Percentiles rank a stretch among this genome's conserved stretches.
These are phyloP conservation scores for Aegilops speltoides DNA, from an alignment of 176 grass and related monocot genomes.

Conservation along the genomic window DNA sequence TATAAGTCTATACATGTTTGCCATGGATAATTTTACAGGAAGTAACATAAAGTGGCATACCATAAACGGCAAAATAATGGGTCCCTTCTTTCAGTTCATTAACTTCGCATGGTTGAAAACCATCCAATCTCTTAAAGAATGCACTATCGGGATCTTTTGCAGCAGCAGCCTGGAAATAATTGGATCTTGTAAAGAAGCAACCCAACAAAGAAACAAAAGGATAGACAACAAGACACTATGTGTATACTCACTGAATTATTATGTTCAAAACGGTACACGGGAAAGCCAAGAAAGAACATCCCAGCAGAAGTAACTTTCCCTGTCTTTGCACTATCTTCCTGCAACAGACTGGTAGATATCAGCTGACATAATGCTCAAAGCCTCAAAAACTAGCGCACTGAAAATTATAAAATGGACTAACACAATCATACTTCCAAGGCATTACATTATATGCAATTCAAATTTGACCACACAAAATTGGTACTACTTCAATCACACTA, in stretches of 20 bases:
- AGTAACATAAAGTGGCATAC: slow-evolving; percentile 40
- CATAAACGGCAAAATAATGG: slow-evolving; percentile 94
- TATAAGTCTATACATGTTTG: slow-evolving; percentile 12
- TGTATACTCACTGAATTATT: slow-evolving; percentile 57
- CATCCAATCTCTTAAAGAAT: slow-evolving; percentile 99
- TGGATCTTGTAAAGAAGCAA: slow-evolving; percentile 22
- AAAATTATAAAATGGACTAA: slow-evolving; percentile 10
- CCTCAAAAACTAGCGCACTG: slow-evolving; percentile 14
- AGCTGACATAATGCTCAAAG: slow-evolving; percentile 34
- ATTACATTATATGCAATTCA: slow-evolving; percentile 16
- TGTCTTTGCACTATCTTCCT: slow-evolving; percentile 88
- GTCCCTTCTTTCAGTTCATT: slow-evolving; percentile 95
- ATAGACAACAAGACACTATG: background rate
- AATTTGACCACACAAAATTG: slow-evolving; percentile 4
- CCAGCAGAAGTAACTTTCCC: slow-evolving; percentile 84
- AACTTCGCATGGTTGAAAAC: slow-evolving; percentile 97
- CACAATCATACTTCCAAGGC: slow-evolving; percentile 7
- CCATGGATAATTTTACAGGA: background rate
- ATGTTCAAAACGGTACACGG: slow-evolving; percentile 89
- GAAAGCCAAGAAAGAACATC: slow-evolving; percentile 97
- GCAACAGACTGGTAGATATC: slow-evolving; percentile 35
- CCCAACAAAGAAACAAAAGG: slow-evolving; percentile 6
- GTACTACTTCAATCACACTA: background rate
- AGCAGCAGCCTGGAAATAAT: slow-evolving; percentile 58
- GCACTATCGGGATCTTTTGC: slow-evolving; percentile 81